Evolutionary conservation across 1,284 basidiomycete species (phyloP).

Genomic region (Cystobasidium pallidum): DNA sequence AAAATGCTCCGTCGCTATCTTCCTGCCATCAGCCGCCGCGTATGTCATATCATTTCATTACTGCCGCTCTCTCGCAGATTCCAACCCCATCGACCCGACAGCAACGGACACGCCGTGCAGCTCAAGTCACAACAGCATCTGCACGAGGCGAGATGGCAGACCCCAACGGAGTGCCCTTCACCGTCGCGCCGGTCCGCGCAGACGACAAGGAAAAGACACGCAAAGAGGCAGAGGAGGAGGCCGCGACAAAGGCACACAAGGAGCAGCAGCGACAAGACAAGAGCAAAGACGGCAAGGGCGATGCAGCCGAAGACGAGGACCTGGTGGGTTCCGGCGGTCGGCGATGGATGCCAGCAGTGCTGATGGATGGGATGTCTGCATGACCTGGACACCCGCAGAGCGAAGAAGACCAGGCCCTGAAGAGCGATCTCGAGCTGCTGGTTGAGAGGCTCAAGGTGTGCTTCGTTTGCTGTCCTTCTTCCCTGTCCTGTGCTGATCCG

Average conservation of each 20-base stretch:
- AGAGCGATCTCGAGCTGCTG: constrained; percentile 96
- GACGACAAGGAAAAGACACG: constrained; percentile 66
- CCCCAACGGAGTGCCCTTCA: constrained; percentile 47
- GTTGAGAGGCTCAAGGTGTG: constrained; percentile 86
- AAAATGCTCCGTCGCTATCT: background rate
- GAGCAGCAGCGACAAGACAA: constrained; percentile 12
- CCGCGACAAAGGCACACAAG: constrained; percentile 51
- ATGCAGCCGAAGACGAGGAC: constrained; percentile 46
- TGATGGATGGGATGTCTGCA: background rate
- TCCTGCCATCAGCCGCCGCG: constrained; percentile 11
- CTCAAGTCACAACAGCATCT: background rate
- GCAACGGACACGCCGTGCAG: background rate
- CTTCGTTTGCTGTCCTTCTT: constrained; percentile 39
- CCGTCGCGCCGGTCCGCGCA: constrained; percentile 62
- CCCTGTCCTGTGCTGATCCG: background rate
- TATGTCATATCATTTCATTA: background rate
- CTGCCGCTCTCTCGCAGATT: background rate
- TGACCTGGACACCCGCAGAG: constrained; percentile 47
- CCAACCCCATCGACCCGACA: background rate
- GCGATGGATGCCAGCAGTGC: background rate
- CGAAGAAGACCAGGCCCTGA: constrained; percentile 93
- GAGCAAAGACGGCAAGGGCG: constrained; percentile 5
- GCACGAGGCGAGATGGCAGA: constrained; percentile 42
- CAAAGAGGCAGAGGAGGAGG: constrained; percentile 43
- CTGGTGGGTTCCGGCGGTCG: constrained; percentile 38